Base-by-base conservation (phyloP, 1,284 basidiomycete species). In the Cryptococcus wingfieldii region DNA sequence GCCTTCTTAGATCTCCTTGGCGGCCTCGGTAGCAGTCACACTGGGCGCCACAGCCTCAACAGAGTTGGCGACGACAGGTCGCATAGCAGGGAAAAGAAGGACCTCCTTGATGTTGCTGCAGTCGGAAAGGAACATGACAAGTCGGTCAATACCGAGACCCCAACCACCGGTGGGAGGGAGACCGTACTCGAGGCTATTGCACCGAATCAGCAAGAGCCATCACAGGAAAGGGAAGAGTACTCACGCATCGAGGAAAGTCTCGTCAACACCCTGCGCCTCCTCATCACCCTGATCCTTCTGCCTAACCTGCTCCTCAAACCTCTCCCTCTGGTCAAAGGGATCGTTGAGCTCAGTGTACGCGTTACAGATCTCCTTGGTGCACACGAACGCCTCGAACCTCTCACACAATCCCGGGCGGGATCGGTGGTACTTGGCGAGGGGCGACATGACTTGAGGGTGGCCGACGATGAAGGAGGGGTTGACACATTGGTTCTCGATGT, bases 381-480 rank as follows among this genome's bases (percentile, higher is more conserved):
- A 96, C 81, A 99, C 85, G 82, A 99, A 99, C 7, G 86, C 91
- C 77, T 99, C 95, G 81, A 99, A 99, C 65, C 95, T 90, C 79
- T 99, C 95, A 78, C 94, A 98, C 12, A 98, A 83, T 44, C 96
- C 96, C 0, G 90, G 88, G 46, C 90, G 86, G 18, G 88, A 90
- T 60, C 93, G 88, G 77, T 96, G 90, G 83, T 88, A 90, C 80
- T 97, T 97, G 75, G 95, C 96, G 23, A 99, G 84, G 8, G 95
- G 95, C 4, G 93, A 97, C 95, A 99, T 99, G 68, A 99, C 90
- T 81, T 98, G 94, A 44, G 95, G 95, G 78, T 99, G 95, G 27
- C 95, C 96, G 60, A 94, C 90, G 66, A 99, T 98, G 83, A 99
- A 99, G 13, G 91, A 83, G 5, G 95, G 95, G 51, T 90, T 95